phyloP scores from a whole-genome alignment of 2,329 filamentous ascomycete genomes.

The Colletotrichum musae region DNA sequence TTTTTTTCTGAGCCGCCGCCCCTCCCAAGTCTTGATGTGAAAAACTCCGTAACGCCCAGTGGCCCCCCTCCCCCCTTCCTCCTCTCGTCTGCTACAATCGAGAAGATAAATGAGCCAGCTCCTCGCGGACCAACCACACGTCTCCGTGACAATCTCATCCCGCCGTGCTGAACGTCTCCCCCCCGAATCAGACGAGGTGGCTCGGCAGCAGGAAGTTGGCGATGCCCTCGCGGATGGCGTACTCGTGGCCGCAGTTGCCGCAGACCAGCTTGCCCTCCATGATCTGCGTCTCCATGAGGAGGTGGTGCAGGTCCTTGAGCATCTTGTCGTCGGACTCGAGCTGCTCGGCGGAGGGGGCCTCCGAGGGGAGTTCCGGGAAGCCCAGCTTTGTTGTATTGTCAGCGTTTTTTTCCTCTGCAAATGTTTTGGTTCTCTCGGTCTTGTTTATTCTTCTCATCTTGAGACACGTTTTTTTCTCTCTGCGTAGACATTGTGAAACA shows the following conservation, averaged over 20 bases:
- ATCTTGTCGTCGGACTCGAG: slow-evolving; percentile 77
- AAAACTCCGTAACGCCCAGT: slow-evolving; percentile 38
- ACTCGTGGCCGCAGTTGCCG: slow-evolving; percentile 93
- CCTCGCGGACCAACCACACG: background rate
- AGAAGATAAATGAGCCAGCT: background rate
- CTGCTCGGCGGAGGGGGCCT: slow-evolving; percentile 74
- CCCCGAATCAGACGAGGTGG: slow-evolving; percentile 77
- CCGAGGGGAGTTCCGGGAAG: slow-evolving; percentile 79
- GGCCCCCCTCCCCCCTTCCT: background rate
- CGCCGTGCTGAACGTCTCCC: background rate
- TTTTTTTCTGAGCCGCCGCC: slow-evolving; percentile 28
- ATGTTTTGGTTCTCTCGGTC: background rate
- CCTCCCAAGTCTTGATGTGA: slow-evolving; percentile 16
- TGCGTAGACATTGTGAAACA: too few species aligned
- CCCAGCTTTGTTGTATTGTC: slow-evolving; percentile 68
- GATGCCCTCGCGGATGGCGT: slow-evolving; percentile 94
- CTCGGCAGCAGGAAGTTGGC: slow-evolving; percentile 95
- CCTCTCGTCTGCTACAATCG: background rate
- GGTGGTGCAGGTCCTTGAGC: slow-evolving; percentile 82
- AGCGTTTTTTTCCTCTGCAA: background rate
- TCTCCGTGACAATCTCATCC: background rate
- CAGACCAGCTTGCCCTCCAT: slow-evolving; percentile 91
- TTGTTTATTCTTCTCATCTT: background rate
- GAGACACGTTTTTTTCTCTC: too few species aligned
- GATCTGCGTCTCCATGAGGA: slow-evolving; percentile 92